Conservation (phyloP, 2,329 filamentous ascomycete genomes). For the Penicillium vulpinum region DNA sequence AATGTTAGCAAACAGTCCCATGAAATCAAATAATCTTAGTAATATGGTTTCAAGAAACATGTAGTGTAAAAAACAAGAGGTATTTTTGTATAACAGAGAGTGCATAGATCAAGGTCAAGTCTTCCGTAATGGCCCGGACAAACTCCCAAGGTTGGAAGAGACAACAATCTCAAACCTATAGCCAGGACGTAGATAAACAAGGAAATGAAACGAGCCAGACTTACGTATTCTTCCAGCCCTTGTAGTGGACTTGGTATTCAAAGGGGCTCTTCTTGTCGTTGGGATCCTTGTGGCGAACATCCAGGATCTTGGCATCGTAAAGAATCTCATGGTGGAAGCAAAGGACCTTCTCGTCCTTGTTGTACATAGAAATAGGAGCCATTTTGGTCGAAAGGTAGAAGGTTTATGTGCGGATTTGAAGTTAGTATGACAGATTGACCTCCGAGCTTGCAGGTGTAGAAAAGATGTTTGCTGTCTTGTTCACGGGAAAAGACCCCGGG, state of each 20-base stretch:
- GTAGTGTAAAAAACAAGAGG: background rate
- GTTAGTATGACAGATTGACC: background rate
- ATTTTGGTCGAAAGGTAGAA: slow-evolving; percentile 53
- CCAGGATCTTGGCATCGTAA: slow-evolving; percentile 95
- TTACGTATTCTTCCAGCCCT: slow-evolving; percentile 97
- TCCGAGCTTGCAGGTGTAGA: background rate
- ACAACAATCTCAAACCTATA: background rate
- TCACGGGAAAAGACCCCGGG: background rate
- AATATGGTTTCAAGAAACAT: background rate
- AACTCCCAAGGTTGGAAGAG: background rate
- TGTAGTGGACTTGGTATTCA: slow-evolving; percentile 95
- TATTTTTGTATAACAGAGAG: background rate
- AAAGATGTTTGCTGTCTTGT: background rate
- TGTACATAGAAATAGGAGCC: slow-evolving; percentile 59
- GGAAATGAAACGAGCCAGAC: slow-evolving; percentile 39
- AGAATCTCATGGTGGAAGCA: slow-evolving; percentile 97
- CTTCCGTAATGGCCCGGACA: background rate
- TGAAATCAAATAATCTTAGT: background rate
- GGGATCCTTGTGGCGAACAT: slow-evolving; percentile 64
- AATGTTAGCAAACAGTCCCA: slow-evolving; percentile 13
- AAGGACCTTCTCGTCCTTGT: slow-evolving; percentile 84
- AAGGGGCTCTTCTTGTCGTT: slow-evolving; percentile 71
- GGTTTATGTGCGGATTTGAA: background rate
- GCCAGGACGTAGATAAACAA: background rate
- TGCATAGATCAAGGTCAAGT: background rate